Evolutionary conservation across 805 yeast genomes (phyloP), one percentile per base, ranked within the genome.

Genomic region (Saccharomycopsis sp.): DNA sequence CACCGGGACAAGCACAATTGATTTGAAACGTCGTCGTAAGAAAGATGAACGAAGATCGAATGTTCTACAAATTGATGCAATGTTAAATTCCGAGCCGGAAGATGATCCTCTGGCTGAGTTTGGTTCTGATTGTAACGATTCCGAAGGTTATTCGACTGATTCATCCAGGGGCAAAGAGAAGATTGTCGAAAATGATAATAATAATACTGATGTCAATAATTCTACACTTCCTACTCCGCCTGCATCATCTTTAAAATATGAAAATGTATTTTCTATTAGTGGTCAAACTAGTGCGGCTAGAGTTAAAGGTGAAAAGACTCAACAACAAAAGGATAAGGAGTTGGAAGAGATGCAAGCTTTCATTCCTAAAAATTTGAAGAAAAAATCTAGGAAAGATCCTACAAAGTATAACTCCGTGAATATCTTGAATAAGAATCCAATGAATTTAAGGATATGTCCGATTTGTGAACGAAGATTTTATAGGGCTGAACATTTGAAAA

Each of bases 131-230:
- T n/a, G n/a, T n/a, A 9, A 43, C 20, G 54, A 45, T 16, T 41
- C 44, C 13, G 48, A 43, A 40, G n/a, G n/a, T n/a, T 51, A 53
- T 9, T 51, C 48, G 33, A 47, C 40, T n/a, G 49, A 44, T 24
- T 38, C n/a, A 7, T 35, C 19, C 13, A 17, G 33, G 33, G 43
- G 21, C 2, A 20, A 23, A 14, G 22, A 4, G 38, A 21, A 40
- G 27, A n/a, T 8, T 20, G n/a, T n/a, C n/a, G n/a, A n/a, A n/a
- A n/a, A n/a, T n/a, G n/a, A n/a, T n/a, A n/a, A n/a, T n/a, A n/a
- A n/a, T n/a, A n/a, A n/a, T n/a, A n/a, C n/a, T n/a, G n/a, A n/a
- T n/a, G 43, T 16, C 7, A 26, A 13, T 11, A 11, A 7, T 22
- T 14, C 21, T 20, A 14, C 14, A n/a, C 6, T 9, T 14, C n/a